Base-by-base conservation (phyloP, 2,329 filamentous ascomycete species). In the Diaporthe destruens region DNA sequence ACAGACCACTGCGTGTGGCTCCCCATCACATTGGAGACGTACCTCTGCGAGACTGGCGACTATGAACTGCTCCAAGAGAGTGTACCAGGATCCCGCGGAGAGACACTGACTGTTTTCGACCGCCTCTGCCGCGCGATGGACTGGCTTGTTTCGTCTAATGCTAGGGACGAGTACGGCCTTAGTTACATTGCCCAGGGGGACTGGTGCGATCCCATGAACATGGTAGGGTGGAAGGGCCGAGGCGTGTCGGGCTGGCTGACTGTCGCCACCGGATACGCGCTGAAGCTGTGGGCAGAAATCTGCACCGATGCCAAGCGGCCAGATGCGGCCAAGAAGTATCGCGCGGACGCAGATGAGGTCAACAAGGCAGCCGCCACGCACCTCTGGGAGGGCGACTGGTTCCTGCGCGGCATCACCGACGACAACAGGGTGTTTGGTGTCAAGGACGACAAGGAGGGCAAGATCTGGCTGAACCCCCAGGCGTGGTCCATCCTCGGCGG, bases 151-250 rank as follows among this genome's bases (percentile, higher is more conserved):
- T 76, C 79, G 2, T 14, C 53, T n/a, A 34, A 55, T 16, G 82
- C 85, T 2, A 85, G 87, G 66, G 88, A 90, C 74, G 77, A 83
- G 29, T 85, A 87, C 4, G 87, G 87, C 0, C 82, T 90, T 8
- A 88, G 85, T 77, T 89, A 86, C 80, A 89, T 89, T 75, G 87
- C 87, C 0, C 87, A 89, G 78, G 88, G 88, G 47, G 88, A 90
- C 77, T 90, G 87, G 87, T 90, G 88, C 75, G 88, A 89, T 74
- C 88, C 87, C 4, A 88, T 89, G 85, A 90, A 90, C 79, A 90
- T 90, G 88, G 88, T 88, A n/a, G 87, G 87, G 5, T 87, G 86
- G 77, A 88, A 88, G 77, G 87, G 87, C 51, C 83, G 84, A 69
- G 88, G 88, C 32, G 87, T 90, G 1, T 89, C 87, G 0, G 88